Evolutionary conservation across 2,329 filamentous ascomycete species (phyloP), one percentile per base, ranked within the genome.

Genomic region (Diaporthe nobilis): DNA sequence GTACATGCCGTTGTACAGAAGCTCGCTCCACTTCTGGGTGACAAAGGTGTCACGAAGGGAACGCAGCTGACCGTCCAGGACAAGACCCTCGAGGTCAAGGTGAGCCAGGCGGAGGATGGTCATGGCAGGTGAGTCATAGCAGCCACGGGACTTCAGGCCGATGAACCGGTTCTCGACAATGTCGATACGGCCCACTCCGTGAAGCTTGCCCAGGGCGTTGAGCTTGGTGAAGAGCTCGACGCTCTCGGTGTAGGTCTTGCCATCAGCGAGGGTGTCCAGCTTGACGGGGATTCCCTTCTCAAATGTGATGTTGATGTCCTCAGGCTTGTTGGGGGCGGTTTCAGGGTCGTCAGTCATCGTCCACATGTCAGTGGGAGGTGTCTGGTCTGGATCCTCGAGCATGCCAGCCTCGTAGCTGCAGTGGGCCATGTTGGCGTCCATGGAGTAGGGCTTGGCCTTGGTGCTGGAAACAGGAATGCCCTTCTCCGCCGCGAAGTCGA

Each of bases 351-450:
- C 85, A 75, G 92, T 94, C 81, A 93, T 87, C 81, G 91, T 96
- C 94, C 94, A 96, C 92, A 96, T 94, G 83, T 96, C 93, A 79
- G 90, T 88, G 73, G 94, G 94, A 51, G 94, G 91, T 76, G 92
- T 91, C 80, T 89, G 86, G 82, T 90, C 85, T 58, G 89, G 89
- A 78, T 91, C 91, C 75, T 94, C 93, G 76, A 95, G 88, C 78
- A 92, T 92, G 82, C 94, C 94, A 71, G 92, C 92, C 87, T 97
- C 95, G 84, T 97, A 97, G 77, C 87, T 90, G 88, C 92, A 94
- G 72, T 78, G 76, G 51, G 76, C 76, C 55, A 81, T 76, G 75
- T 80, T 79, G 80, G 85, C 84, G 72, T 87, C 86, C 89, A 90
- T 86, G 72, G 85, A 88, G 90, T 77, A 77, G 22, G 76, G 76